Base-by-base conservation (phyloP, 148 eudicot genomes). In the Dysphania ambrosioides region DNA sequence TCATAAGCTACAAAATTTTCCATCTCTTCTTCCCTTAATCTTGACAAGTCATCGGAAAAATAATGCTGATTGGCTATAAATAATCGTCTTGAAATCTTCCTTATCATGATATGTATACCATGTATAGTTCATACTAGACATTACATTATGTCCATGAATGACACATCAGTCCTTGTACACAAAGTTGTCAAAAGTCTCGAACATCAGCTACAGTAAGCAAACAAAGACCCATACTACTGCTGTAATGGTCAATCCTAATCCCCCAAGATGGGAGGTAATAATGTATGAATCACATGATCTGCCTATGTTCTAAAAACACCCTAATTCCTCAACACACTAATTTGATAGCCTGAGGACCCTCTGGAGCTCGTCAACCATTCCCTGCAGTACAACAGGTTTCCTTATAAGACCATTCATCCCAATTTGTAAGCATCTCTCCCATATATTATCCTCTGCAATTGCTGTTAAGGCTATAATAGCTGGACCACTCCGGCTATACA, bases 331-430 rank as follows among this genome's bases (percentile, higher is more conserved):
- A 8, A 19, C 21, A 66, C 32, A 31, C 32, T 55, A 26, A 51
- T 35, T 58, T 16, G 47, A 41, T 80, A 61, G 77, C 72, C 63
- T 73, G 1, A 89, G 81, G 66, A 90, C 84, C 71, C 84, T 80
- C 13, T 75, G 83, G 51, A 90, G 88, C 85, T 90, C 96, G 18
- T 90, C 92, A 24, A 87, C 78, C n/a, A 90, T 81, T 49, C 88
- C 93, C 64, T 81, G 88, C 23, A 88, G 79, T 21, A 86, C 86
- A n/a, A 88, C 90, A 11, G 96, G 96, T 75, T 90, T 90, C 57
- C 89, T 73, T 63, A 90, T 88, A 21, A 90, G 75, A 49, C 92
- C 96, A 51, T 90, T 88, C 85, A 90, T 88, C 69, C 92, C 92
- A 36, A 66, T 66, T 42, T 86, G 86, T 29, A 87, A 74, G 85